Evolutionary conservation across 2,329 filamentous ascomycete species (phyloP).

Genomic region (Exophiala calicioides): DNA sequence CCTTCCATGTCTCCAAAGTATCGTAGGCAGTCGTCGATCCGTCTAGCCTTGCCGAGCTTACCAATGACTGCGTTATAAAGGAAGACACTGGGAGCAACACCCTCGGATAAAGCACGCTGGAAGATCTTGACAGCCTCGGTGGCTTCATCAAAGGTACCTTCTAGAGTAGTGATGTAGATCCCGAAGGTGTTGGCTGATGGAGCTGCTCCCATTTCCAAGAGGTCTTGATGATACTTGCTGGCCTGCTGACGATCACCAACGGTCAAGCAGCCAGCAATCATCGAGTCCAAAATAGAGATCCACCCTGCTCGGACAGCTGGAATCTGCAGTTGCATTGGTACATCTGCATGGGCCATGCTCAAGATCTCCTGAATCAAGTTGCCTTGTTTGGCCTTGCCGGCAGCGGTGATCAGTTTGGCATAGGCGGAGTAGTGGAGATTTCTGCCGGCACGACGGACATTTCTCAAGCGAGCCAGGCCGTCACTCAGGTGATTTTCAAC

Average conservation of each 20-base stretch:
- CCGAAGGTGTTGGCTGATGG: slow-evolving; percentile 98
- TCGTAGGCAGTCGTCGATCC: slow-evolving; percentile 96
- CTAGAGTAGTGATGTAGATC: slow-evolving; percentile 97
- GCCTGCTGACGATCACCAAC: slow-evolving; percentile 78
- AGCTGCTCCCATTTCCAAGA: slow-evolving; percentile 84
- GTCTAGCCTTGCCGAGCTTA: slow-evolving; percentile 95
- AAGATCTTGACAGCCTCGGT: slow-evolving; percentile 98
- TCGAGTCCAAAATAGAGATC: slow-evolving; percentile 93
- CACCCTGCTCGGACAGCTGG: slow-evolving; percentile 89
- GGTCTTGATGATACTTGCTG: slow-evolving; percentile 84
- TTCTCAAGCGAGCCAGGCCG: slow-evolving; percentile 79
- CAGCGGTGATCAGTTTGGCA: slow-evolving; percentile 88
- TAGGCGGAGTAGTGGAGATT: slow-evolving; percentile 96
- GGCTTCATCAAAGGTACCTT: slow-evolving; percentile 97
- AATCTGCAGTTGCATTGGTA: slow-evolving; percentile 82
- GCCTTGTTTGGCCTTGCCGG: slow-evolving; percentile 80
- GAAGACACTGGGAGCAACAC: slow-evolving; percentile 94
- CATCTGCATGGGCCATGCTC: slow-evolving; percentile 82
- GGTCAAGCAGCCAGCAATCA: slow-evolving; percentile 89
- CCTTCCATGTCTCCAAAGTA: slow-evolving; percentile 98
- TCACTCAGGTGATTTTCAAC: slow-evolving; percentile 75
- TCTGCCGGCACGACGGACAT: slow-evolving; percentile 87
- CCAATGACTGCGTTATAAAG: slow-evolving; percentile 97
- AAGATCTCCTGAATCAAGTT: slow-evolving; percentile 83
- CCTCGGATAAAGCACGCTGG: slow-evolving; percentile 86